These are phyloP conservation scores for Cubamyces lactineus DNA, from an alignment of 768 basidiomycete species.

Conservation along the genomic window DNA sequence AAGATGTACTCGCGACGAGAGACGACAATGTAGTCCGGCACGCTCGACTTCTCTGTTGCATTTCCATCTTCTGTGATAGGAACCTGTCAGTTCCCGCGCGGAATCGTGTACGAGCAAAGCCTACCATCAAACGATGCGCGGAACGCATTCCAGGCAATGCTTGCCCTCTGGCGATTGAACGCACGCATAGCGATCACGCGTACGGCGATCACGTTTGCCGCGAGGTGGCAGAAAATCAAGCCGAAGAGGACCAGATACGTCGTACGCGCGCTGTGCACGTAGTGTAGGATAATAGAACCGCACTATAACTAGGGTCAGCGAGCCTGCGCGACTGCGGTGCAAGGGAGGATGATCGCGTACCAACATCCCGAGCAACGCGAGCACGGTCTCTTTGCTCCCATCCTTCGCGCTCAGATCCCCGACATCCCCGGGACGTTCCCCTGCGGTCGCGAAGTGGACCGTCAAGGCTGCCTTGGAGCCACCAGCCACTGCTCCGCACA, in stretches of 20 bases:
- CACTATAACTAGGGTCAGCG: slow-evolving; percentile 41
- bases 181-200: slow-evolving; percentile 58
- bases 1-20: slow-evolving; percentile 22
- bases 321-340: not conserved
- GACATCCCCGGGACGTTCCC: slow-evolving; percentile 57
- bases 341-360: slow-evolving; percentile 40
- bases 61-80: slow-evolving; percentile 32
- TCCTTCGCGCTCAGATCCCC: slow-evolving; percentile 77
- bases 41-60: not conserved
- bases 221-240: slow-evolving; percentile 57
- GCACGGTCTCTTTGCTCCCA: slow-evolving; percentile 70
- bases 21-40: slow-evolving; percentile 1
- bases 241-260: slow-evolving; percentile 56
- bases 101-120: not conserved
- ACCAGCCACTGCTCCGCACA: slow-evolving; percentile 66
- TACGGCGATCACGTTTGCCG: slow-evolving; percentile 63
- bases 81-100: not conserved
- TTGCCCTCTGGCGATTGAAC: slow-evolving; percentile 61
- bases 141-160: slow-evolving; percentile 54
- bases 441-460: slow-evolving; percentile 62
- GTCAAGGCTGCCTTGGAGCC: slow-evolving; percentile 74
- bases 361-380: slow-evolving; percentile 68
- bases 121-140: slow-evolving; percentile 24
- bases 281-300: slow-evolving; percentile 61
- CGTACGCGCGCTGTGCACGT: slow-evolving; percentile 48